Percentiles rank a stretch among this genome's conserved stretches.
These are phyloP conservation scores for Lipomyces sp. DNA, from an alignment of 805 yeast species.

Conservation along the genomic window DNA sequence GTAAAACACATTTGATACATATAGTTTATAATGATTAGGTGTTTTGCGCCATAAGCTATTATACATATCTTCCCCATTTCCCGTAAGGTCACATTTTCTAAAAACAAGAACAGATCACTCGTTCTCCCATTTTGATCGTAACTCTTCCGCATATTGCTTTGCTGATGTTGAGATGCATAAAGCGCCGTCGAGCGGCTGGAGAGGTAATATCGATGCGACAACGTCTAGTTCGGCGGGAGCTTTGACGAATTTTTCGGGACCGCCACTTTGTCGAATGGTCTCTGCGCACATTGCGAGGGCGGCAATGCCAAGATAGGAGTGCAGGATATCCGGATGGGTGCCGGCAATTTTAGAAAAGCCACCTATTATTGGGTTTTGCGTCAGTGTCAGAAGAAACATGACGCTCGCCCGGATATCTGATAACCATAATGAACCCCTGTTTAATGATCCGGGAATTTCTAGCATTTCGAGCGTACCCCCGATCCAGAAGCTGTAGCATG, in stretches of 20 bases:
- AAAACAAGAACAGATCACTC: background rate
- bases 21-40: background rate
- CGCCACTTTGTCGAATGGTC: constrained; percentile 1
- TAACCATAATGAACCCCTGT: constrained; percentile 7
- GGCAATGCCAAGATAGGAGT: constrained; percentile 37
- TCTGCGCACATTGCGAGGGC: constrained; percentile 30
- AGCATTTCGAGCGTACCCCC: constrained; percentile 36
- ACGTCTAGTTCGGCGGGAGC: background rate
- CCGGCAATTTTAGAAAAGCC: constrained; percentile 38
- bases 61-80: background rate
- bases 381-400: constrained; percentile 21
- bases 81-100: background rate
- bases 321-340: constrained; percentile 37
- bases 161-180: constrained; percentile 20
- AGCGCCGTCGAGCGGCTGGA: constrained; percentile 29
- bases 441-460: background rate
- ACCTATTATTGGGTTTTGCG: constrained; percentile 33
- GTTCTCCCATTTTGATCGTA: constrained; percentile 23
- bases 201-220: constrained; percentile 2
- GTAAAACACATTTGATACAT: background rate
- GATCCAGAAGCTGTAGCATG: constrained; percentile 99
- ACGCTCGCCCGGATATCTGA: constrained; percentile 12
- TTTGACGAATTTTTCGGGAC: background rate
- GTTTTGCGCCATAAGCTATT: background rate
- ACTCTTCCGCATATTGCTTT: constrained; percentile 9